Conservation (phyloP, 768 basidiomycete species). For the Pholiota conissans region DNA sequence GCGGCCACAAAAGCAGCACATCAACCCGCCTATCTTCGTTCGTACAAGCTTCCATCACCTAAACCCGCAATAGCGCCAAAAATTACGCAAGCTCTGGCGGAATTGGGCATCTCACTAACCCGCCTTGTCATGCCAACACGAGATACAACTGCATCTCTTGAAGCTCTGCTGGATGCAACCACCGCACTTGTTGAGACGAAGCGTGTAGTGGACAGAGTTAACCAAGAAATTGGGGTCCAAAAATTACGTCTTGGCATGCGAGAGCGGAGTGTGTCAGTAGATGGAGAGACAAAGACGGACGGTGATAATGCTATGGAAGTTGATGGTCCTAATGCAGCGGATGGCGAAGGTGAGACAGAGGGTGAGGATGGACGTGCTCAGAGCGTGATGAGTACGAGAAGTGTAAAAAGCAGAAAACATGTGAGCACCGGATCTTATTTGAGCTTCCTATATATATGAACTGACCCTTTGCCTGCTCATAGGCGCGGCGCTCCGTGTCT, state of each 20-base stretch:
- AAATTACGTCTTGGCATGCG: slow-evolving; percentile 59
- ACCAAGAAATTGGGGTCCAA: slow-evolving; percentile 79
- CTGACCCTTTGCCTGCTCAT: background rate
- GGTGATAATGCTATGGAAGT: slow-evolving; percentile 34
- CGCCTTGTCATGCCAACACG: slow-evolving; percentile 94
- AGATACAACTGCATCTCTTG: slow-evolving; percentile 73
- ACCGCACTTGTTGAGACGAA: slow-evolving; percentile 84
- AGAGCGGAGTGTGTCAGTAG: slow-evolving; percentile 41
- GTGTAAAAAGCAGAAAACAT: slow-evolving; percentile 59
- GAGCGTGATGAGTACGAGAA: slow-evolving; percentile 62
- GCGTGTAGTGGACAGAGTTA: slow-evolving; percentile 80
- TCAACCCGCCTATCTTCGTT: slow-evolving; percentile 80
- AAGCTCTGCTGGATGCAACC: slow-evolving; percentile 71
- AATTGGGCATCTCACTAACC: slow-evolving; percentile 70
- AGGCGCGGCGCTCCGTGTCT: slow-evolving; percentile 69
- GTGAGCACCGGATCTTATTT: slow-evolving; percentile 34
- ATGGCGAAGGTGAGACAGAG: slow-evolving; percentile 36
- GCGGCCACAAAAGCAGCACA: slow-evolving; percentile 76
- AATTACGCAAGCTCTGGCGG: slow-evolving; percentile 71
- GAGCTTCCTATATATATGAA: background rate
- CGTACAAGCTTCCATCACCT: slow-evolving; percentile 79
- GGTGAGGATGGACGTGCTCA: slow-evolving; percentile 57
- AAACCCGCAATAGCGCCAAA: slow-evolving; percentile 76
- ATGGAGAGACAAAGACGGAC: slow-evolving; percentile 30
- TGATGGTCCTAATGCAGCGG: slow-evolving; percentile 24